These are phyloP conservation scores for Argentina anserina DNA, from an alignment of 306 rosid species.

Conservation along the genomic window DNA sequence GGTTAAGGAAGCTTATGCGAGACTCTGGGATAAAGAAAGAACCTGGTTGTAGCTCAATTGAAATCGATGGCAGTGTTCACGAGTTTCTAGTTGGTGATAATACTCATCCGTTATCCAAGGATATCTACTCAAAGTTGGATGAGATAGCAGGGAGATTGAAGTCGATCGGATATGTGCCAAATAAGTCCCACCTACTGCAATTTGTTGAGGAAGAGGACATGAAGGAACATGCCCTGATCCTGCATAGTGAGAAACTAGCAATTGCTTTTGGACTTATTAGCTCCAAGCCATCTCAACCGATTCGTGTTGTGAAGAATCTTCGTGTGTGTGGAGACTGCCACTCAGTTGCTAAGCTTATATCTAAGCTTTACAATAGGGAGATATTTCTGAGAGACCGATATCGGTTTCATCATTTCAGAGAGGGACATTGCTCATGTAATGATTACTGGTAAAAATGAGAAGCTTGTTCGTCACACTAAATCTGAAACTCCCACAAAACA, in stretches of 20 bases:
- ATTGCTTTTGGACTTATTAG: conserved; percentile 57
- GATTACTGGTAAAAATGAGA: conserved; percentile 46
- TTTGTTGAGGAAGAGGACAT: conserved; percentile 53
- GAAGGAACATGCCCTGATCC: conserved; percentile 47
- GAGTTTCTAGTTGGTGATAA: conserved; percentile 57
- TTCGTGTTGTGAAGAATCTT: conserved; percentile 63
- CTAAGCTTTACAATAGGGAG: conserved; percentile 42
- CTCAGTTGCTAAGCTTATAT: conserved; percentile 55
- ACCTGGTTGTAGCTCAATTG: conserved; percentile 57
- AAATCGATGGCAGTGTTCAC: conserved; percentile 38
- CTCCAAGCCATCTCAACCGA: conserved; percentile 43
- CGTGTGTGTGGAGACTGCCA: conserved; percentile 64
- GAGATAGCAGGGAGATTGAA: conserved; percentile 49
- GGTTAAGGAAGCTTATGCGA: conserved; percentile 52
- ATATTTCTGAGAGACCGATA: conserved; percentile 59
- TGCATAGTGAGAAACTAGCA: conserved; percentile 62
- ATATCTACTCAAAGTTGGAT: conserved; percentile 51
- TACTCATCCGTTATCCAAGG: conserved; percentile 42
- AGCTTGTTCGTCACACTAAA: not conserved
- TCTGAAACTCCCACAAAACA: not conserved
- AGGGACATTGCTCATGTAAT: conserved; percentile 56
- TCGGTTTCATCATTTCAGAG: conserved; percentile 58
- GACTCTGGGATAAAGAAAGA: conserved; percentile 55
- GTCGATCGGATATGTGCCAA: conserved; percentile 46
- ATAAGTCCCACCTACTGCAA: conserved; percentile 48